phyloP scores from a whole-genome alignment of 495 filamentous ascomycete species.

The Thozetella sp. region DNA sequence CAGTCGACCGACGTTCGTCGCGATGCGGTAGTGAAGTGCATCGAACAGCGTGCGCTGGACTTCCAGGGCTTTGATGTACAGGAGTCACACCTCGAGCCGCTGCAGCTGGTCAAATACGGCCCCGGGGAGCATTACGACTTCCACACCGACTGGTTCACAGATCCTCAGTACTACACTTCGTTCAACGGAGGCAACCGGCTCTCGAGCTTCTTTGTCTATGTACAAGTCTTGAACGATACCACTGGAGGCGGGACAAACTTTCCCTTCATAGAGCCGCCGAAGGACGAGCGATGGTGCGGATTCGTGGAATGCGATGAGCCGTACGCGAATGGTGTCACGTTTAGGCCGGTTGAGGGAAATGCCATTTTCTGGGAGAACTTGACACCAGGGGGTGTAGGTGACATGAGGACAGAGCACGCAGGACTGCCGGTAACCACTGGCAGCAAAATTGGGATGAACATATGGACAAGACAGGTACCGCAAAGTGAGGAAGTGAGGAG shows the following conservation, averaged over 20 bases:
- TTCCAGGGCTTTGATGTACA: conserved; percentile 64
- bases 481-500: conserved; percentile 30
- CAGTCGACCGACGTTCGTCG: conserved; percentile 39
- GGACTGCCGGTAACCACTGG: conserved; percentile 66
- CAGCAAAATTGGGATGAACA: conserved; percentile 74
- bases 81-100: conserved; percentile 40
- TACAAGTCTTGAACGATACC: conserved; percentile 38
- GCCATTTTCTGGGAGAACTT: conserved; percentile 78
- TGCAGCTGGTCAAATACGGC: conserved; percentile 51
- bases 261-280: conserved; percentile 36
- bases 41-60: conserved; percentile 62
- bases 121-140: conserved; percentile 44
- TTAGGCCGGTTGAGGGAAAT: conserved; percentile 65
- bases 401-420: conserved; percentile 67
- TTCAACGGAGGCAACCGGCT: conserved; percentile 42
- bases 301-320: conserved; percentile 57
- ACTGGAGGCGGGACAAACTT: conserved; percentile 58
- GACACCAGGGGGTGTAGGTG: conserved; percentile 50
- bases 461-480: conserved; percentile 56
- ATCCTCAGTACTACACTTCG: conserved; percentile 30
- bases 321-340: conserved; percentile 60
- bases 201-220: conserved; percentile 55
- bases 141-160: conserved; percentile 54
- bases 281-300: conserved; percentile 52
- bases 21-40: conserved; percentile 60